These are phyloP conservation scores for Xeromyces bisporus DNA, from an alignment of 495 filamentous ascomycete genomes.

Conservation along the genomic window DNA sequence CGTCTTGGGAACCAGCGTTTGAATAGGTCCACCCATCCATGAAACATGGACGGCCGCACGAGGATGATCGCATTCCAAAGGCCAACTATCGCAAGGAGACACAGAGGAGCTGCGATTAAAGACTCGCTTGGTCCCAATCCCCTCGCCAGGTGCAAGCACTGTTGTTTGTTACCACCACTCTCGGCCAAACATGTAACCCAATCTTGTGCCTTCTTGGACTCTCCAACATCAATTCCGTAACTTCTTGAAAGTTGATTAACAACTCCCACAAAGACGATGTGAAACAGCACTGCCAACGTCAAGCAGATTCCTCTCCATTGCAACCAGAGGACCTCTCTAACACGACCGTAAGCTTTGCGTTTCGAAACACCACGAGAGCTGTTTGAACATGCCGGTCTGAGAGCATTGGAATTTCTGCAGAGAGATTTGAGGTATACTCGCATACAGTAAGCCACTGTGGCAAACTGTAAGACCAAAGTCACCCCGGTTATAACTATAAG, in stretches of 20 bases:
- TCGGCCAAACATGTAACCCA: constrained; percentile 60
- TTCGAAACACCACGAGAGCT: constrained; percentile 75
- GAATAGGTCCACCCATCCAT: constrained; percentile 62
- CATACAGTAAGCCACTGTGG: constrained; percentile 83
- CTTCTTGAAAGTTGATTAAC: constrained; percentile 38
- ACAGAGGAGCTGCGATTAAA: constrained; percentile 64
- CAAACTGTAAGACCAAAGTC: constrained; percentile 65
- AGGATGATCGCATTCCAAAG: constrained; percentile 73
- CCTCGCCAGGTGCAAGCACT: constrained; percentile 42
- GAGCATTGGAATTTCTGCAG: constrained; percentile 54
- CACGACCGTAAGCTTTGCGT: constrained; percentile 70
- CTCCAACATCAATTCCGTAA: too few species aligned
- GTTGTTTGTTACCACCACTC: constrained; percentile 41
- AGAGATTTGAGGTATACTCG: constrained; percentile 79
- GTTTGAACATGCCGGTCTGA: constrained; percentile 57
- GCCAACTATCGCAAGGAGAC: constrained; percentile 70
- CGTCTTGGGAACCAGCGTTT: constrained; percentile 24
- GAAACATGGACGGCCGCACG: constrained; percentile 63
- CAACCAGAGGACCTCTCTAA: constrained; percentile 70
- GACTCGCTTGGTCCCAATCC: constrained; percentile 41
- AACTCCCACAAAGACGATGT: constrained; percentile 82
- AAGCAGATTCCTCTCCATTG: constrained; percentile 88
- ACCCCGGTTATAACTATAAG: constrained; percentile 61
- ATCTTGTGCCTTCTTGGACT: constrained; percentile 34
- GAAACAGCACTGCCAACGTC: constrained; percentile 69